Conservation (phyloP, 805 yeast species). For the Brettanomyces anomalus region DNA sequence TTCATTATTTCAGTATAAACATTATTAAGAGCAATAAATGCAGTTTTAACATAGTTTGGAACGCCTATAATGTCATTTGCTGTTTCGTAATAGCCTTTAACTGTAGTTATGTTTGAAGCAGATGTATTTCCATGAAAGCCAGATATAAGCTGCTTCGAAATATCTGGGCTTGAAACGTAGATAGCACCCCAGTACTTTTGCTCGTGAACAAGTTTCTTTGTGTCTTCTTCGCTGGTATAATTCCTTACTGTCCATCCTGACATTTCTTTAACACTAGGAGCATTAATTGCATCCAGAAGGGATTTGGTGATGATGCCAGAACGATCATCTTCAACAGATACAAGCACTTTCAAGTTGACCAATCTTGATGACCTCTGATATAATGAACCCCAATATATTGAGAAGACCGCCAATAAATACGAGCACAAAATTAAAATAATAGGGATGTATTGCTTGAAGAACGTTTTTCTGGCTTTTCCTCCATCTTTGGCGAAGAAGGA, state of each 20-base stretch:
- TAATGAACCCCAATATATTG: slow-evolving; percentile 44
- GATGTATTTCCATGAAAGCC: slow-evolving; percentile 31
- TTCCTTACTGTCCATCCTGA: slow-evolving; percentile 32
- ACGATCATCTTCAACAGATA: slow-evolving; percentile 30
- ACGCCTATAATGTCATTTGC: slow-evolving; percentile 53
- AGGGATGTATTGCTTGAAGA: slow-evolving; percentile 8
- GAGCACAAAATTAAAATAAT: slow-evolving; percentile 24
- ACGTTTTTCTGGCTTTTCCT: slow-evolving; percentile 5
- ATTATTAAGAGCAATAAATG: slow-evolving; percentile 29
- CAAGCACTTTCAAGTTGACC: slow-evolving; percentile 28
- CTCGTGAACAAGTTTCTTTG: slow-evolving; percentile 37
- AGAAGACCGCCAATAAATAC: slow-evolving; percentile 29
- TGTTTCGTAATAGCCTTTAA: slow-evolving; percentile 39
- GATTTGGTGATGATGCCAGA: slow-evolving; percentile 25
- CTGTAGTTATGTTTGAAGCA: slow-evolving; percentile 17
- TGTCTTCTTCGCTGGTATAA: slow-evolving; percentile 25
- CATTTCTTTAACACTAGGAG: slow-evolving; percentile 6
- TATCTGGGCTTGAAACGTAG: slow-evolving; percentile 35
- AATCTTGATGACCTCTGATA: slow-evolving; percentile 23
- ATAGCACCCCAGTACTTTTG: slow-evolving; percentile 59
- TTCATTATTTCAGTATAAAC: slow-evolving; percentile 17
- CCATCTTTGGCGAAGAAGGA: slow-evolving; percentile 8
- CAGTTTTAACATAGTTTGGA: slow-evolving; percentile 35
- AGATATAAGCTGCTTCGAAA: slow-evolving; percentile 31
- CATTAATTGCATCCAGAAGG: slow-evolving; percentile 10